phyloP scores from a whole-genome alignment of 1,284 basidiomycete species.

The Anthracocystis walkeri region DNA sequence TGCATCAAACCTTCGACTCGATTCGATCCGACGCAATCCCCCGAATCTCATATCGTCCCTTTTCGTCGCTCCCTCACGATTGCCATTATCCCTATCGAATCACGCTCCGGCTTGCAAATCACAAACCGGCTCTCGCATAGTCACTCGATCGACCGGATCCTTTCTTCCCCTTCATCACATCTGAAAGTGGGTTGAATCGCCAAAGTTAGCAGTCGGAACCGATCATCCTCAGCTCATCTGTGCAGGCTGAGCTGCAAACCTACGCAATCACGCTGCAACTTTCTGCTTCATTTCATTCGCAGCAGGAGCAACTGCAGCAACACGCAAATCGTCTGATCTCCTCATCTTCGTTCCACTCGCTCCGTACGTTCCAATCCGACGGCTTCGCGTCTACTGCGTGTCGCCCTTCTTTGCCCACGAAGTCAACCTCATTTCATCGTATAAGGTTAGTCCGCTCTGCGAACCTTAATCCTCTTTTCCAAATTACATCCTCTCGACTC shows the following conservation, averaged over 20 bases:
- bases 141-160: not conserved
- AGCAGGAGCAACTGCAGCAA: slow-evolving; percentile 10
- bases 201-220: slow-evolving; percentile 7
- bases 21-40: not conserved
- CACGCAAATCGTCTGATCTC: slow-evolving; percentile 24
- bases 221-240: slow-evolving; percentile 18
- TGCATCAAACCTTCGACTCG: not conserved
- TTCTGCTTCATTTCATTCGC: slow-evolving; percentile 16
- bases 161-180: not conserved
- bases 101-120: not conserved
- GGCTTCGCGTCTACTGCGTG: slow-evolving; percentile 14
- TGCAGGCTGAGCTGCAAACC: slow-evolving; percentile 14
- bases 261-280: slow-evolving; percentile 16
- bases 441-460: slow-evolving; percentile 33
- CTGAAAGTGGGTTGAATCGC: slow-evolving; percentile 12
- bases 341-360: not conserved
- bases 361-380: slow-evolving; percentile 31
- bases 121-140: not conserved
- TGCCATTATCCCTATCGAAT: slow-evolving; percentile 1
- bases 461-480: slow-evolving; percentile 29
- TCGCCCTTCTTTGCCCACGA: slow-evolving; percentile 10
- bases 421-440: slow-evolving; percentile 36
- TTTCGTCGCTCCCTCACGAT: not conserved
- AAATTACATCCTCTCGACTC: slow-evolving; percentile 1
- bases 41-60: not conserved